A percentile compares a stretch with the other conserved stretches of the same genome.
These are phyloP conservation scores for Phytophthora megakarya DNA, from an alignment of 352 stramenopile species.

Conservation along the genomic window DNA sequence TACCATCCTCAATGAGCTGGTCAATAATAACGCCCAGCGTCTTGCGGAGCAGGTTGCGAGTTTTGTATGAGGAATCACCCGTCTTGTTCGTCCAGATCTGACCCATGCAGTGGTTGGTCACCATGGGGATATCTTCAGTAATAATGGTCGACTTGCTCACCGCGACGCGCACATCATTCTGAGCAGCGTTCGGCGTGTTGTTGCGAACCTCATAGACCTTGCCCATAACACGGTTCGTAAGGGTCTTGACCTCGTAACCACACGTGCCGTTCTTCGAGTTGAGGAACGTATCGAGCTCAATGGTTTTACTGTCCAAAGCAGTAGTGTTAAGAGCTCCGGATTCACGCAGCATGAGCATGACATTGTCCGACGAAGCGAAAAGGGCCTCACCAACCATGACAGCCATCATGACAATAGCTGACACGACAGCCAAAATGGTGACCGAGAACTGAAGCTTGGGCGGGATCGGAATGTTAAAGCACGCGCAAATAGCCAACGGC, in stretches of 20 bases:
- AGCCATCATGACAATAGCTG: slow-evolving; percentile 37
- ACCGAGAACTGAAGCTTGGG: slow-evolving; percentile 24
- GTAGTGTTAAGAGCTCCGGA: slow-evolving; percentile 24
- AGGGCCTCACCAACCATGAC: slow-evolving; percentile 32
- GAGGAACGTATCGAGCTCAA: slow-evolving; percentile 24
- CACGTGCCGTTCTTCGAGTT: slow-evolving; percentile 35
- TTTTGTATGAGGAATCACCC: slow-evolving; percentile 12
- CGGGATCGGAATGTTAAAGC: slow-evolving; percentile 23
- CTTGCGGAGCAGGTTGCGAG: slow-evolving; percentile 36
- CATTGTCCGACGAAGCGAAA: slow-evolving; percentile 23
- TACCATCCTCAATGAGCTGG: slow-evolving; percentile 34
- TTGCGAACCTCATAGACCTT: slow-evolving; percentile 39
- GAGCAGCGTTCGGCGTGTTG: slow-evolving; percentile 22
- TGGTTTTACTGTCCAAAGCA: background rate
- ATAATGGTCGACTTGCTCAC: slow-evolving; percentile 35
- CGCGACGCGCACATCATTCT: slow-evolving; percentile 26
- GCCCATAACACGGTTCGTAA: slow-evolving; percentile 39
- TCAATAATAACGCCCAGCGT: slow-evolving; percentile 36
- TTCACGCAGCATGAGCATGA: slow-evolving; percentile 39
- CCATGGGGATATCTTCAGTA: slow-evolving; percentile 21
- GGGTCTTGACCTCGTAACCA: slow-evolving; percentile 33
- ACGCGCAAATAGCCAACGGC: slow-evolving; percentile 24
- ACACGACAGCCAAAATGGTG: slow-evolving; percentile 22
- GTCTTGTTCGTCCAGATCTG: slow-evolving; percentile 39
- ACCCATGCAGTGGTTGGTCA: slow-evolving; percentile 43